Percentiles rank a stretch among this genome's conserved stretches.
Evolutionary conservation across 1,284 basidiomycete species (phyloP).

Genomic region (Ceraceosorus guamensis): DNA sequence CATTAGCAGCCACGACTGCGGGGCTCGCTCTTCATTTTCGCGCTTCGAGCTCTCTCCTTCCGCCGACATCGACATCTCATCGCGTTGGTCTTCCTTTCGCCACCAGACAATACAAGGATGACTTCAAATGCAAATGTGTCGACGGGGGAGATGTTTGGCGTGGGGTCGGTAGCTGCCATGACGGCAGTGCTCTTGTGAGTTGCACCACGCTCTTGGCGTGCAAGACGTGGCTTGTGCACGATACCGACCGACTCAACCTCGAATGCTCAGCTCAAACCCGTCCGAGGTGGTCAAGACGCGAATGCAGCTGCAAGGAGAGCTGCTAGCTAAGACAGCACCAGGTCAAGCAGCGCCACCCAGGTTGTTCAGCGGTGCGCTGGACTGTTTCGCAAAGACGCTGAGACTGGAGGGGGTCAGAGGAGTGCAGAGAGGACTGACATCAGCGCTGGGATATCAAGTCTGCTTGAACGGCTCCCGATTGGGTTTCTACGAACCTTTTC

Average conservation of each 20-base stretch:
- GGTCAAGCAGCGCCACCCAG: conserved; percentile 11
- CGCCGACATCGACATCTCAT: no score
- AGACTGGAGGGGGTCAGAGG: conserved; percentile 81
- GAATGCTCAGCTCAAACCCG: conserved; percentile 33
- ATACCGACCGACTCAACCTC: no score
- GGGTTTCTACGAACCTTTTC: conserved; percentile 91
- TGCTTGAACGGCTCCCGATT: conserved; percentile 88
- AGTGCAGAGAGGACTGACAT: conserved; percentile 78
- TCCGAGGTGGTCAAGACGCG: conserved; percentile 44
- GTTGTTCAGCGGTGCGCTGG: conserved; percentile 77
- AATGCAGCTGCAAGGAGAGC: conserved; percentile 44
- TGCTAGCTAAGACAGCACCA: conserved; percentile 17
- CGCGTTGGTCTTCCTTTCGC: no score
- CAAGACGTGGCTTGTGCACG: neutral
- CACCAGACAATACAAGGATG: no score
- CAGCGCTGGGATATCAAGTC: conserved; percentile 65
- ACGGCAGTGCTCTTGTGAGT: neutral
- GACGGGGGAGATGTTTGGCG: neutral
- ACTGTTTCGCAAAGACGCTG: conserved; percentile 84
- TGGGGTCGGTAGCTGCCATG: neutral
- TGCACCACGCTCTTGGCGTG: neutral
- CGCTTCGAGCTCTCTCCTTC: no score
- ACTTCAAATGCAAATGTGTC: no score
- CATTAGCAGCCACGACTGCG: no score
- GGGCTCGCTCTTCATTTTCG: no score